phyloP scores from a whole-genome alignment of 2,329 filamentous ascomycete species.

The Aspergillus ruber region DNA sequence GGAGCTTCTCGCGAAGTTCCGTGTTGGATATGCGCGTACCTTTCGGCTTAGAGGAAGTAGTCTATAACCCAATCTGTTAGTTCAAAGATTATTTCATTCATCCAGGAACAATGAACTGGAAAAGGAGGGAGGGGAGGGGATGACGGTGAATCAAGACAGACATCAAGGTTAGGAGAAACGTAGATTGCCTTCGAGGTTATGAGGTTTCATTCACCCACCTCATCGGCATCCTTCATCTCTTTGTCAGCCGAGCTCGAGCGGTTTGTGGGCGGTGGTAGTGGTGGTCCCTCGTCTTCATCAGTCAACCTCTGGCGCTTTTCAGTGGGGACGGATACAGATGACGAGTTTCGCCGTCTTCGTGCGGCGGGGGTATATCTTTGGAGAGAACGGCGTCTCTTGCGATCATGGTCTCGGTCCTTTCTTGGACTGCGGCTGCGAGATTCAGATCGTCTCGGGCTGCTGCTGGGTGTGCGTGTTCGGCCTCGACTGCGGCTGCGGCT shows the following conservation, averaged over 20 bases:
- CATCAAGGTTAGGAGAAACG: constrained; percentile 2
- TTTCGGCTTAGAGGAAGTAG: constrained; percentile 8
- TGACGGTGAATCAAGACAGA: neutral
- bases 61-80: constrained; percentile 13
- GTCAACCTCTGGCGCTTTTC: constrained; percentile 37
- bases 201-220: constrained; percentile 26
- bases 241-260: constrained; percentile 10
- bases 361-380: constrained; percentile 39
- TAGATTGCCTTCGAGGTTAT: neutral
- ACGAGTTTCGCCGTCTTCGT: constrained; percentile 37
- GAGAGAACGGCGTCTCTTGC: constrained; percentile 39
- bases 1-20: constrained; percentile 32
- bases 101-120: neutral
- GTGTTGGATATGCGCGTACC: constrained; percentile 21
- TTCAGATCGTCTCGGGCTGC: constrained; percentile 22
- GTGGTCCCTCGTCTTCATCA: constrained; percentile 29
- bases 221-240: constrained; percentile 19
- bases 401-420: constrained; percentile 15
- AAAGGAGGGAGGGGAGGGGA: neutral
- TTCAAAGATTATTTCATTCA: neutral
- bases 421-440: constrained; percentile 21
- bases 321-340: constrained; percentile 36
- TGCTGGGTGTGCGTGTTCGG: constrained; percentile 13
- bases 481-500: constrained; percentile 17
- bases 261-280: constrained; percentile 13